Base-by-base conservation (phyloP, 139 green algal genomes). In the Micractinium sp. region DNA sequence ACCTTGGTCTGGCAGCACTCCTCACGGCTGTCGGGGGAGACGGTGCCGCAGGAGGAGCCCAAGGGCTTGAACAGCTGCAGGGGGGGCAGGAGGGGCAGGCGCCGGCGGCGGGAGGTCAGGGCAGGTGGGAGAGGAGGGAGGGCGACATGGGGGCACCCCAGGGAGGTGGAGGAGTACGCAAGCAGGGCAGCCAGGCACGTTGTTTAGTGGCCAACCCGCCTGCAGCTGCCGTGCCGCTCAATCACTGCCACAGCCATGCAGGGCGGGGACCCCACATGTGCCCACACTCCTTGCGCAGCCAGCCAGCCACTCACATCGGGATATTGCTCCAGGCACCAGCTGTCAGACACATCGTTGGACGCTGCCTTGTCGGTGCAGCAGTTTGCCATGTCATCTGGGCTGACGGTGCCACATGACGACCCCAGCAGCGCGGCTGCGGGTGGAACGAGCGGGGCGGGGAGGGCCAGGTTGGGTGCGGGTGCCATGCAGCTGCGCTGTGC, bases 21-120 rank as follows among this genome's bases (percentile, higher is more conserved):
- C 73, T 79, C 18, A 31, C n/a, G 73, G n/a, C 4, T 27, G n/a
- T 79, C 73, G n/a, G 73, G 73, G n/a, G n/a, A 41, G 31, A 79
- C 73, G 73, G 73, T 79, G 73, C 73, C 16, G 73, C 73, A 79
- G 73, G 73, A 79, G 73, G 73, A 79, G 1, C 73, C 73, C 27
- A n/a, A 31, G 0, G n/a, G 73, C 29, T 31, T 41, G 73, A 39
- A 41, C 31, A 79, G 73, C 73, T 79, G 73, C 73, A 79, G 12
- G 31, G 5, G 16, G 73, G 73, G 31, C 14, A 23, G 73, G 31
- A 5, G 31, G n/a, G 73, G 66, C 60, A 27, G 69, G 69, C 25
- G 27, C 3, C 69, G 27, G 27, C 12, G 69, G 31, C n/a, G n/a
- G 25, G 25, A 76, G 69, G 18, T 74, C 20, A 23, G 63, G 22